Percentiles rank a stretch among this genome's conserved stretches.
Conservation (phyloP, 176 grass and related monocot species). For the Elaeis guineensis region DNA sequence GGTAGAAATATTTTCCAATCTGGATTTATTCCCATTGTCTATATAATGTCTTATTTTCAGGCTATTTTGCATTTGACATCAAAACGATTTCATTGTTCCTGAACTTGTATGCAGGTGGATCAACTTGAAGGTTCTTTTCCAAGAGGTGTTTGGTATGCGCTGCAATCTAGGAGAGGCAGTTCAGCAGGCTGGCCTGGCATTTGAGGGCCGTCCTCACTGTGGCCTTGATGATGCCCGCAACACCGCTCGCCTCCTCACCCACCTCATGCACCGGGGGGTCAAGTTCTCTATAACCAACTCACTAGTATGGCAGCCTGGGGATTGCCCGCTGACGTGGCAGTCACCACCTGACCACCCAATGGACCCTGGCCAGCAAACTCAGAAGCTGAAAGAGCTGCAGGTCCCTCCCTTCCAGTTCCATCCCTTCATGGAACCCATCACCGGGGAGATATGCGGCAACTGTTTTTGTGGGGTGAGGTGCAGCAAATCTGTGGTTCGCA, state of each 20-base stretch:
- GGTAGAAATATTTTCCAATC: too few relatives aligned
- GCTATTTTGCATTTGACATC: too few relatives aligned
- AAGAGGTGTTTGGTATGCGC: slow-evolving; percentile 53
- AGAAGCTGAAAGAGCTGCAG: slow-evolving; percentile 27
- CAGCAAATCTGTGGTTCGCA: slow-evolving; percentile 53
- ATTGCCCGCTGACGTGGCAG: slow-evolving; percentile 20
- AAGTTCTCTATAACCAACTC: slow-evolving; percentile 93
- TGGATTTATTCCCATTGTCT: too few relatives aligned
- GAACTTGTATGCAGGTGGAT: slow-evolving; percentile 55
- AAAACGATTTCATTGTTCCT: background rate
- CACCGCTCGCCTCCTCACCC: slow-evolving; percentile 74
- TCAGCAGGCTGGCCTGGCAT: slow-evolving; percentile 66
- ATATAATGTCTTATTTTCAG: too few relatives aligned
- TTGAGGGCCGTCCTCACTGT: slow-evolving; percentile 90
- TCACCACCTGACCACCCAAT: slow-evolving; percentile 21
- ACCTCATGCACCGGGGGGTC: slow-evolving; percentile 69
- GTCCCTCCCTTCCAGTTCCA: slow-evolving; percentile 30
- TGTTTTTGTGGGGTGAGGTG: slow-evolving; percentile 74
- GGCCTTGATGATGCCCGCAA: slow-evolving; percentile 92
- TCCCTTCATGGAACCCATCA: slow-evolving; percentile 17
- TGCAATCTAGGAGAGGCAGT: slow-evolving; percentile 89
- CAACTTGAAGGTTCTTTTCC: slow-evolving; percentile 92
- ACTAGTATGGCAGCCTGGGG: slow-evolving; percentile 31
- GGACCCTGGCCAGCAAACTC: slow-evolving; percentile 20
- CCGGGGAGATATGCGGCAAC: slow-evolving; percentile 41